Base-by-base conservation (phyloP, 139 green algal species). In the Chlamydomonas sp. region DNA sequence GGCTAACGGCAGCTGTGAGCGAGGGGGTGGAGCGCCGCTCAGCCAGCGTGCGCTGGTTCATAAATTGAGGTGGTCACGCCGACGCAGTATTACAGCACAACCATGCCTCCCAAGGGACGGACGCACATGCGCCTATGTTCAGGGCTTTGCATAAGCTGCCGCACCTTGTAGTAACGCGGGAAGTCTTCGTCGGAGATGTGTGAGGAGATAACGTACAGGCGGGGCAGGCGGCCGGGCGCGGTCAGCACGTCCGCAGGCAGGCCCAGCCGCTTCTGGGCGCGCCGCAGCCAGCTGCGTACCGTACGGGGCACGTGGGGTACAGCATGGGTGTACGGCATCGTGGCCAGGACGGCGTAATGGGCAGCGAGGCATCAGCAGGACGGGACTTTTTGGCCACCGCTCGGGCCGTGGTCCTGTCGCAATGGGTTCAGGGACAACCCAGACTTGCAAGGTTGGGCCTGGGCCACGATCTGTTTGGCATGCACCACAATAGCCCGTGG, bases 151-250 rank as follows among this genome's bases (percentile, higher is more conserved):
- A 9, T 9, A 12, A 16, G 8, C 64, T 12, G 67, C 8, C 16
- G n/a, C 59, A 10, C 78, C 78, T 84, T 86, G 90, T 95, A 95
- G 69, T 95, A 91, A 4, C 90, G 73, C 0, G 91, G 89, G 82
- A 93, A 91, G 78, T 91, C 81, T 0, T 62, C 62, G 60, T 95
- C 88, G 0, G 77, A 81, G 49, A 96, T 87, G 87, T 93, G 90
- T 14, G 80, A 59, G 58, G 84, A 79, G n/a, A 92, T 79, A 12
- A 95, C 93, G 60, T 95, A 94, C 79, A 95, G 89, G 0, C 85
- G 88, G 0, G 93, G 93, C 67, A 93, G 87, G 9, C 49, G 77
- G 0, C 72, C 69, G 1, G 79, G 14, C 0, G 49, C 5, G 15
- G n/a, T 63, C 59, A 82, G 58, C 84, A 85, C 85, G 85, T 79